phyloP scores from a whole-genome alignment of 2,329 filamentous ascomycete genomes.

The Bretziella fagacearum region DNA sequence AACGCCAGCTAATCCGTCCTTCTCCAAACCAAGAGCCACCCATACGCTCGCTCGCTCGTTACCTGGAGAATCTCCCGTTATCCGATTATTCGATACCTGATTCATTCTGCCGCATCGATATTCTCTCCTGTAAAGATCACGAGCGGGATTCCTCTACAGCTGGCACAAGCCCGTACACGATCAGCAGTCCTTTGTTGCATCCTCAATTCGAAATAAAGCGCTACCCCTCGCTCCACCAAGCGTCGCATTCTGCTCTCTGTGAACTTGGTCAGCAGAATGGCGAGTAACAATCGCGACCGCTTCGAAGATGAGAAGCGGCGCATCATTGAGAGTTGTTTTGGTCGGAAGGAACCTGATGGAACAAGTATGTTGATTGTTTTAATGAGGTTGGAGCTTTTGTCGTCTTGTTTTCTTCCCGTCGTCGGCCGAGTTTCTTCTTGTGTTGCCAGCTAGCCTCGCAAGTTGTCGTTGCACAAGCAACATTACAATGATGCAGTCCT shows the following conservation, averaged over 20 bases:
- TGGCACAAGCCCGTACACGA: background rate
- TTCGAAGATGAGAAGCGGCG: constrained; percentile 95
- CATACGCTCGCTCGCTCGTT: no score
- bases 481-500: no score
- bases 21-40: no score
- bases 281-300: constrained; percentile 36
- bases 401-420: background rate
- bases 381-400: no score
- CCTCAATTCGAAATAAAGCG: no score
- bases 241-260: background rate
- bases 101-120: no score
- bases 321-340: constrained; percentile 90
- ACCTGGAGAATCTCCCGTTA: no score
- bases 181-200: background rate
- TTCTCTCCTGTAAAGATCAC: no score
- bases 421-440: background rate
- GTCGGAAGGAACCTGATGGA: constrained; percentile 73
- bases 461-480: no score
- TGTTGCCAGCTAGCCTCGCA: background rate
- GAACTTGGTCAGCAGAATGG: background rate
- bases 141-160: background rate
- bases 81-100: no score
- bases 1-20: no score
- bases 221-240: background rate
- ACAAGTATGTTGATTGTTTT: constrained; percentile 59